phyloP scores from a whole-genome alignment of 306 rosid species.

The Prunus davidiana region DNA sequence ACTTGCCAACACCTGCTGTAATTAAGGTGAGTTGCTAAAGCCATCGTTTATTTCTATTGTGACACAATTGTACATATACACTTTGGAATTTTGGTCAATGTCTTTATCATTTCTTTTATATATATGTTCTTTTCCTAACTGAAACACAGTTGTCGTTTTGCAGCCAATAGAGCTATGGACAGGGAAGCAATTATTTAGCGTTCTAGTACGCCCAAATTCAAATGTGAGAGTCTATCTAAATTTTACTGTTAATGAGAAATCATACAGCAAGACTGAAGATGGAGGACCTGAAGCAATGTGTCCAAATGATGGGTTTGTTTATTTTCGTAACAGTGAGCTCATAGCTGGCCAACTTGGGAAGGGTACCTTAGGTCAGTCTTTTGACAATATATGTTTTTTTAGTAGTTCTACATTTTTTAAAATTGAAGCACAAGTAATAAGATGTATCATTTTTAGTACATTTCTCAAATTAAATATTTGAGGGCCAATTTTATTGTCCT shows the following conservation, averaged over 20 bases:
- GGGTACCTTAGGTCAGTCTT: slow-evolving; percentile 73
- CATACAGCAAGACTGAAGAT: slow-evolving; percentile 50
- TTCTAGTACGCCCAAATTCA: slow-evolving; percentile 81
- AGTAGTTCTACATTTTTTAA: neutral
- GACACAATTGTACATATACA: neutral
- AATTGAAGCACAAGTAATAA: neutral
- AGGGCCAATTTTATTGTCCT: no score
- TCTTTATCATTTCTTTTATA: neutral
- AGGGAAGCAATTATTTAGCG: slow-evolving; percentile 86
- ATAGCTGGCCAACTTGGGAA: slow-evolving; percentile 98
- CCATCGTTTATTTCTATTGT: neutral
- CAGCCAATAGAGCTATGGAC: slow-evolving; percentile 99
- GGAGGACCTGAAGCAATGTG: slow-evolving; percentile 74
- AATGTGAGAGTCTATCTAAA: slow-evolving; percentile 72
- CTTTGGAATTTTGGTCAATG: neutral
- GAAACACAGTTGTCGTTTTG: slow-evolving; percentile 28
- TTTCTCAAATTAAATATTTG: neutral
- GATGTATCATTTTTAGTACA: neutral
- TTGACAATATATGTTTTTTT: neutral
- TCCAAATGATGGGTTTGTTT: slow-evolving; percentile 83
- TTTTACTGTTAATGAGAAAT: slow-evolving; percentile 82
- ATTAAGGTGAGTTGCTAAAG: slow-evolving; percentile 57
- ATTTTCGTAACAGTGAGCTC: slow-evolving; percentile 85
- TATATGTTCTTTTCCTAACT: neutral
- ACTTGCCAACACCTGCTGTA: slow-evolving; percentile 92